Evolutionary conservation across 768 basidiomycete species (phyloP), one percentile per base, ranked within the genome.

Genomic region (Lactarius psammicola): DNA sequence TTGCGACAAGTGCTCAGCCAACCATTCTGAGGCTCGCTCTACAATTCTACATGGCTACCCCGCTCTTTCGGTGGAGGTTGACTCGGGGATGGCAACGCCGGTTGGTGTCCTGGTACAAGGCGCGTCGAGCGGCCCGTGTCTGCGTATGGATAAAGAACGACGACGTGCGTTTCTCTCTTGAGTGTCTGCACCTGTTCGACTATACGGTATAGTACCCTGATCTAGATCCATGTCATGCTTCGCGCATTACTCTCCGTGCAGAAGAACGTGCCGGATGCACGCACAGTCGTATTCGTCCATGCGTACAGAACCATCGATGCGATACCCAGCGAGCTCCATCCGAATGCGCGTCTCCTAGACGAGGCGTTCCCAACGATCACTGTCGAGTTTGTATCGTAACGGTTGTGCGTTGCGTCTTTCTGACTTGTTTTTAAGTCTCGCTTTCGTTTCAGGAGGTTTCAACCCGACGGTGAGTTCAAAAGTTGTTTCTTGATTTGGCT

Each of bases 111-210:
- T 63, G 56, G 64, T 69, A 70, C 61, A 57, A 64, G 44, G 59
- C 64, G 4, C 58, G 61, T 10, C 64, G 69, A 54, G 61, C 53
- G 26, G 67, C 67, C 17, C 67, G 57, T 20, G 55, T 65, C 18
- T 70, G 69, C 28, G 64, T 70, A 28, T 70, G 69, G 69, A 65
- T 69, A n/a, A 70, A 70, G 59, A 46, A 64, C 17, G 69, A 70
- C 42, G 64, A 70, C 26, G 69, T 68, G 59, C 42, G 67, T 51
- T 31, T 26, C n/a, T 13, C 15, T 49, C 31, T 28, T 6, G 17
- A 46, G 53, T n/a, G 15, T 56, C 17, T 23, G 23, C 38, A 20
- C 18, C 11, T 8, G 28, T 33, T 26, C 20, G 33, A 36, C 23
- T 38, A 20, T 44, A 18, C n/a, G 44, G 5, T 26, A 51, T 26